These are phyloP conservation scores for Hymenoscyphus occultus DNA, from an alignment of 2,329 filamentous ascomycete genomes.

Conservation along the genomic window DNA sequence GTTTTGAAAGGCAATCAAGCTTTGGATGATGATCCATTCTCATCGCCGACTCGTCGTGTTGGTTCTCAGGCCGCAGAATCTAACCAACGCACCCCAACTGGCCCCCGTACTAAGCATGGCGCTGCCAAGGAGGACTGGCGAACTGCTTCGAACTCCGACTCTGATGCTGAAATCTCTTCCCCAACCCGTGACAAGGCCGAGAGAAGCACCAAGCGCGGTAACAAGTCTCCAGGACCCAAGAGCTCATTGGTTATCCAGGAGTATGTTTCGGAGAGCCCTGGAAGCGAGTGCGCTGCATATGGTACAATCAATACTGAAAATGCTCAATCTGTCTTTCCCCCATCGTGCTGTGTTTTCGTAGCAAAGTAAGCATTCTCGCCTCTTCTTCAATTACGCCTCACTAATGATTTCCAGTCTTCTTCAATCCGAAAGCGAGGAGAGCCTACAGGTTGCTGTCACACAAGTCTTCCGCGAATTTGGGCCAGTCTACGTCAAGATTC, in stretches of 20 bases:
- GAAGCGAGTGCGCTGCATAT: slow-evolving; percentile 14
- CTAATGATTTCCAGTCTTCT: slow-evolving; percentile 45
- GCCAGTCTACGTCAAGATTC: slow-evolving; percentile 60
- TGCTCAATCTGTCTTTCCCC: slow-evolving; percentile 39
- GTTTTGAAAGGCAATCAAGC: slow-evolving; percentile 27
- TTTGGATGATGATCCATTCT: slow-evolving; percentile 29
- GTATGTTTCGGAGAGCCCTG: slow-evolving; percentile 16
- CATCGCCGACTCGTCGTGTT: slow-evolving; percentile 18
- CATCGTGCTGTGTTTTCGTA: slow-evolving; percentile 60
- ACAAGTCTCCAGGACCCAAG: slow-evolving; percentile 4
- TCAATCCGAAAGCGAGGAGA: slow-evolving; percentile 47
- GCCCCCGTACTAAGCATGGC: slow-evolving; percentile 21
- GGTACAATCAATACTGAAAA: slow-evolving; percentile 27
- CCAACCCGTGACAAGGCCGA: slow-evolving; percentile 17
- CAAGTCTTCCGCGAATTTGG: slow-evolving; percentile 53
- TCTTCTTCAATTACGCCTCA: neutral
- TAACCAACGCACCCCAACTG: slow-evolving; percentile 27
- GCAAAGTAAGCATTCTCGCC: slow-evolving; percentile 55
- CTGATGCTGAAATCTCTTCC: slow-evolving; percentile 19
- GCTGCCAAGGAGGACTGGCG: slow-evolving; percentile 31
- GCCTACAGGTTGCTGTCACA: slow-evolving; percentile 52
- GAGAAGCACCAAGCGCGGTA: slow-evolving; percentile 17
- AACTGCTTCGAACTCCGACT: slow-evolving; percentile 27
- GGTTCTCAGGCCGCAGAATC: slow-evolving; percentile 8
- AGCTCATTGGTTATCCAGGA: slow-evolving; percentile 20